These are phyloP conservation scores for Candolleomyces aberdarensis DNA, from an alignment of 768 basidiomycete species.

Conservation along the genomic window DNA sequence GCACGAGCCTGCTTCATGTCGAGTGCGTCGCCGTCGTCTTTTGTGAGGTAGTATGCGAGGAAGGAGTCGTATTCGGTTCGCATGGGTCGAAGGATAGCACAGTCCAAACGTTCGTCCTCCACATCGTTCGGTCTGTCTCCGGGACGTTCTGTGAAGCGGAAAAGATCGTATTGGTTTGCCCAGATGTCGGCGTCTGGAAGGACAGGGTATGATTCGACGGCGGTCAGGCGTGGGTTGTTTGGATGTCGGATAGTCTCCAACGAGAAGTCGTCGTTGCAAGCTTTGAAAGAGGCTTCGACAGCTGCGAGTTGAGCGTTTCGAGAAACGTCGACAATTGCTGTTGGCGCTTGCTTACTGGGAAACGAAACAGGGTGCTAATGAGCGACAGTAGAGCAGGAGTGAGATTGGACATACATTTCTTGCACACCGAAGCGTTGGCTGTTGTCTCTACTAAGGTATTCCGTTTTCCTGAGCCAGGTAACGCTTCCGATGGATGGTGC, in stretches of 20 bases:
- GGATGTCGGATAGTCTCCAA: conserved; percentile 67
- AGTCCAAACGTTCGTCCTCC: conserved; percentile 75
- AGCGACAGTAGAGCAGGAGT: not conserved
- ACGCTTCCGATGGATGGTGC: conserved; percentile 44
- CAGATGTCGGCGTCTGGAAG: conserved; percentile 84
- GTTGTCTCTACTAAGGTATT: conserved; percentile 72
- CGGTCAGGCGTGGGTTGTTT: conserved; percentile 69
- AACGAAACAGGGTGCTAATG: not conserved
- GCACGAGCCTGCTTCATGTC: conserved; percentile 60
- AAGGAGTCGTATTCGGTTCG: conserved; percentile 87
- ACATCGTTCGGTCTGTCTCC: conserved; percentile 76
- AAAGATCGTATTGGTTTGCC: conserved; percentile 87
- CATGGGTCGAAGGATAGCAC: conserved; percentile 84
- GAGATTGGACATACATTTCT: conserved; percentile 49
- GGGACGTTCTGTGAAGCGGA: conserved; percentile 81
- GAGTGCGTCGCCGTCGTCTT: conserved; percentile 67
- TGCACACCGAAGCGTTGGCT: conserved; percentile 38
- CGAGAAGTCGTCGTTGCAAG: conserved; percentile 59
- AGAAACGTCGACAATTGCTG: conserved; percentile 65
- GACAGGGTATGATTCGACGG: conserved; percentile 79
- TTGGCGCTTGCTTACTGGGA: conserved; percentile 45
- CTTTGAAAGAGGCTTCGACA: conserved; percentile 74
- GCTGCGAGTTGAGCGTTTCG: conserved; percentile 70
- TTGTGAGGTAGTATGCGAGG: conserved; percentile 79
- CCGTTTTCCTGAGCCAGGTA: conserved; percentile 90